phyloP scores from a whole-genome alignment of 352 stramenopile species.

The Phytophthora uliginosa region DNA sequence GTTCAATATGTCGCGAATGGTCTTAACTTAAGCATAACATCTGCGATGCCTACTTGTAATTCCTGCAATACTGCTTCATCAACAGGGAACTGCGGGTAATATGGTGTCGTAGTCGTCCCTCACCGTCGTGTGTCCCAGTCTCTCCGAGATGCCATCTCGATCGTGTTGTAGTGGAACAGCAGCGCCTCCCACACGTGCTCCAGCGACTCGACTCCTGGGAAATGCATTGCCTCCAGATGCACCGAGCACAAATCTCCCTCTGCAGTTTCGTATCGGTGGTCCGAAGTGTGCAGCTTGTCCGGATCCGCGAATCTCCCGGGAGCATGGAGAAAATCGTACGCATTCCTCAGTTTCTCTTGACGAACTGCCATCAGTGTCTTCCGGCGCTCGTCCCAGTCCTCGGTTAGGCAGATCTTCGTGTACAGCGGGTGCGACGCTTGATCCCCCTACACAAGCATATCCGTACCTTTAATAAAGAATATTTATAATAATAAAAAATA shows the following conservation, averaged over 20 bases:
- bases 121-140: conserved; percentile 37
- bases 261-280: conserved; percentile 16
- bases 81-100: too few relatives aligned
- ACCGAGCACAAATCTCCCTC: conserved; percentile 30
- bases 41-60: too few relatives aligned
- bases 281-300: conserved; percentile 22
- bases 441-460: conserved; percentile 12
- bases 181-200: conserved; percentile 41
- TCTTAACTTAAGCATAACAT: too few relatives aligned
- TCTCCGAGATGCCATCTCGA: conserved; percentile 45
- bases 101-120: conserved; percentile 38
- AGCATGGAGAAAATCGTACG: conserved; percentile 27
- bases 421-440: conserved; percentile 25
- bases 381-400: conserved; percentile 35
- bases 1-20: too few relatives aligned
- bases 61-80: too few relatives aligned
- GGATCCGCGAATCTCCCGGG: conserved; percentile 24
- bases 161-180: conserved; percentile 39
- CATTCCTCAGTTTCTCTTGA: conserved; percentile 24
- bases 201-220: conserved; percentile 28
- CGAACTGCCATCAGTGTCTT: conserved; percentile 34
- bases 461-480: neutral
- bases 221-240: conserved; percentile 38
- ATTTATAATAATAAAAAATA: neutral
- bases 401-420: conserved; percentile 19